Conservation (phyloP, 345 rosid genomes). For the Erodium maritimum region DNA sequence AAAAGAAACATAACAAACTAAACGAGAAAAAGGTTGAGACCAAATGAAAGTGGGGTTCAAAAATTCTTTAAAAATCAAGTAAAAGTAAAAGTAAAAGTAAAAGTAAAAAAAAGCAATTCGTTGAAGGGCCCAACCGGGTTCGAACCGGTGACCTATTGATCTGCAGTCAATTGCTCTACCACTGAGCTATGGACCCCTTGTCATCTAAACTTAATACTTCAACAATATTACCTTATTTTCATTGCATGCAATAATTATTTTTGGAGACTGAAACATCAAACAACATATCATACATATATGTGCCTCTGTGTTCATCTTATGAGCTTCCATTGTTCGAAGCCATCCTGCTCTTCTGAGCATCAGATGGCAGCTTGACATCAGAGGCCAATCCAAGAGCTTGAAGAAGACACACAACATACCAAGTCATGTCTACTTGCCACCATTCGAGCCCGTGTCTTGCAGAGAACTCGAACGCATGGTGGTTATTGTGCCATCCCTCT, state of each 20-base stretch:
- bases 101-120: too few species aligned
- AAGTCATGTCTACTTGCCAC: conserved; percentile 89
- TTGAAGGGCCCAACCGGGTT: conserved; percentile 35
- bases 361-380: conserved; percentile 56
- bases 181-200: conserved; percentile 67
- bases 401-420: conserved; percentile 55
- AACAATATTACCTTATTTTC: too few species aligned
- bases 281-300: too few species aligned
- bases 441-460: conserved; percentile 80
- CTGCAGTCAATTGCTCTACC: conserved; percentile 89
- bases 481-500: conserved; percentile 94
- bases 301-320: too few species aligned
- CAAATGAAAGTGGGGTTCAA: too few species aligned
- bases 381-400: conserved; percentile 62
- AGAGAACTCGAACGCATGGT: conserved; percentile 79
- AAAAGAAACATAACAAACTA: too few species aligned
- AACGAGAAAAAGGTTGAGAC: too few species aligned
- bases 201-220: too few species aligned
- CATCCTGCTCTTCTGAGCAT: conserved; percentile 49
- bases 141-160: conserved; percentile 63
- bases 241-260: too few species aligned
- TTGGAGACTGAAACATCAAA: too few species aligned
- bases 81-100: too few species aligned
- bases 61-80: too few species aligned
- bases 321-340: conserved; percentile 18